These are phyloP conservation scores for Salicornia ramosissima DNA, from an alignment of 148 eudicot species.

Conservation along the genomic window DNA sequence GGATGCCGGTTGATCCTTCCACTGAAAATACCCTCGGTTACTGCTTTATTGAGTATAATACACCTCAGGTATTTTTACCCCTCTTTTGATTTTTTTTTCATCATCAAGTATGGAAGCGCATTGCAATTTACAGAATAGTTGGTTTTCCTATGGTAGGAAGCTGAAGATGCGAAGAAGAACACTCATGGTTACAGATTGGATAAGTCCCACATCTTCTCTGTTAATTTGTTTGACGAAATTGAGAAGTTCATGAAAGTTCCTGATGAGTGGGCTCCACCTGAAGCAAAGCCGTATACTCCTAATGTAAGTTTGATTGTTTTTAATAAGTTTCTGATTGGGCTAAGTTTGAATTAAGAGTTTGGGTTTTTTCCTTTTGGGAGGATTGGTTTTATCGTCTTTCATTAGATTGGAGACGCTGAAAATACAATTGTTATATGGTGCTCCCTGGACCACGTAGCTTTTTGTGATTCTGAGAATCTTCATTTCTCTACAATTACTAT, in stretches of 20 bases:
- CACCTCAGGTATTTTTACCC: slow-evolving; percentile 59
- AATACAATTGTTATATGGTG: too few species aligned
- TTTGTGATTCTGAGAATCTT: too few species aligned
- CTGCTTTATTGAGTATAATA: slow-evolving; percentile 75
- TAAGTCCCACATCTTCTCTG: slow-evolving; percentile 68
- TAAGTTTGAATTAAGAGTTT: too few species aligned
- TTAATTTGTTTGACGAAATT: slow-evolving; percentile 79
- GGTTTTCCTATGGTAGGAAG: slow-evolving; percentile 50
- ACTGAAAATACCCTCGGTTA: slow-evolving; percentile 65
- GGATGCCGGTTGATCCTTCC: slow-evolving; percentile 70
- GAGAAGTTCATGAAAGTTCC: slow-evolving; percentile 87
- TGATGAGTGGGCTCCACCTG: slow-evolving; percentile 97
- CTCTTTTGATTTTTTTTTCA: background rate
- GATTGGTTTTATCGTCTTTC: too few species aligned
- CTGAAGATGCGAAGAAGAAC: slow-evolving; percentile 72
- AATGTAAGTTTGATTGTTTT: slow-evolving; percentile 44
- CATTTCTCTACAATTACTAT: too few species aligned
- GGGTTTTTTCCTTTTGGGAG: too few species aligned
- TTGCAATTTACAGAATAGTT: too few species aligned
- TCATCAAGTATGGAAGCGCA: background rate
- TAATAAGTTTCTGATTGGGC: background rate
- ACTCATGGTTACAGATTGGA: slow-evolving; percentile 70
- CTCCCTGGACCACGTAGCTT: too few species aligned
- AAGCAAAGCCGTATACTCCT: slow-evolving; percentile 71
- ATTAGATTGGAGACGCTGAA: too few species aligned